Percentiles rank a stretch among this genome's conserved stretches.
Evolutionary conservation across 139 green algal species (phyloP).

Genomic region (Chlorella sp.): DNA sequence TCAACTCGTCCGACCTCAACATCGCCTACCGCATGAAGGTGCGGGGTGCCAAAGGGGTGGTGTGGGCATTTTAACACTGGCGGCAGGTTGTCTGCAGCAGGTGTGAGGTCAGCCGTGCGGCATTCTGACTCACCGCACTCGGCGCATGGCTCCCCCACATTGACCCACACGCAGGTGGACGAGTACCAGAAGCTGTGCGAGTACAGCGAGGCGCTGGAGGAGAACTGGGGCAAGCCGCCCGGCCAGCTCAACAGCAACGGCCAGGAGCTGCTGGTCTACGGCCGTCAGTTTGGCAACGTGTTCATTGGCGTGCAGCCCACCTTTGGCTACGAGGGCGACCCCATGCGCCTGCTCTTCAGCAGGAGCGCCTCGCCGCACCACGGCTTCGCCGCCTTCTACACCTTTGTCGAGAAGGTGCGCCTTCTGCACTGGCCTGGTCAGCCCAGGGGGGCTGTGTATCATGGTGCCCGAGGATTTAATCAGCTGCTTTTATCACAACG

Average conservation of each 20-base stretch:
- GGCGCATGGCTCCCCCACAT: too few relatives aligned
- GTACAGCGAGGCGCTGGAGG: conserved; percentile 90
- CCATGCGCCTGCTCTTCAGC: conserved; percentile 98
- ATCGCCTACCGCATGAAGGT: conserved; percentile 89
- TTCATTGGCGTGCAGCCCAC: conserved; percentile 99
- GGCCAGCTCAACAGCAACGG: conserved; percentile 97
- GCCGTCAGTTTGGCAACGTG: conserved; percentile 96
- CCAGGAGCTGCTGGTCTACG: conserved; percentile 94
- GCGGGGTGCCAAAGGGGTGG: too few relatives aligned
- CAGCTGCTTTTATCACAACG: too few relatives aligned
- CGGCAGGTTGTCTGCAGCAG: background rate
- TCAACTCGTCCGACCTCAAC: conserved; percentile 93
- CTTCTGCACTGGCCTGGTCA: too few relatives aligned
- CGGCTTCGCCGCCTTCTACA: conserved; percentile 99
- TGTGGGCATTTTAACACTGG: background rate
- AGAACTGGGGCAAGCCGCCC: conserved; percentile 97
- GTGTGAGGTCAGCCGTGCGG: too few relatives aligned
- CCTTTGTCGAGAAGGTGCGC: conserved; percentile 85
- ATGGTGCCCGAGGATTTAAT: too few relatives aligned
- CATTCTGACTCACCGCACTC: too few relatives aligned
- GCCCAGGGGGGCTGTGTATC: too few relatives aligned
- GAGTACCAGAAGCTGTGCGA: conserved; percentile 89
- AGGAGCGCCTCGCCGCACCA: conserved; percentile 92
- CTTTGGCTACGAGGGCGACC: conserved; percentile 99
- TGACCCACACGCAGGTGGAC: conserved; percentile 77